Evolutionary conservation across 2,329 filamentous ascomycete genomes (phyloP), one percentile per base, ranked within the genome.

Genomic region (Ascochyta lentis): DNA sequence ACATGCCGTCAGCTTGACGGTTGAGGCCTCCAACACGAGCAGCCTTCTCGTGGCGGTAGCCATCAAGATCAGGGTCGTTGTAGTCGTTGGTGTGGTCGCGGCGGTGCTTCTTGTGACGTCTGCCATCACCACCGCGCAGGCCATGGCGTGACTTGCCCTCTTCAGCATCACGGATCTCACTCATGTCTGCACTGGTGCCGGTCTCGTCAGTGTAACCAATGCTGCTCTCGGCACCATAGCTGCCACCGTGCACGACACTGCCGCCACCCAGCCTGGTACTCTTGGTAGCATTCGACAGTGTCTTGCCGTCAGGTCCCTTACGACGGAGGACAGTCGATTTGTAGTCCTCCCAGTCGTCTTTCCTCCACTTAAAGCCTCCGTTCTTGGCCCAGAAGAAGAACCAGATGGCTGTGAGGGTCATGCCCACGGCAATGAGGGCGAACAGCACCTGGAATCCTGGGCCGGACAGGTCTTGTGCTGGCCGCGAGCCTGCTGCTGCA

Each of bases 381-480:
- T 98, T 96, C 78, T 90, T 94, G 54, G 94, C 94, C 90, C 91
- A 96, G 66, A 77, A 96, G 84, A 99, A 98, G 84, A 99, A 97
- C 93, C 95, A 99, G 71, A 98, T 92, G 23, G 83, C 85, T 0
- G 82, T 84, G 3, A 90, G 56, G 23, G 95, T 89, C 71, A 98
- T 89, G 29, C 79, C 86, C 0, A 87, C 87, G 31, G 91, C 92
- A 48, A 98, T 86, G 16, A 97, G 75, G 10, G 90, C 94, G 72
- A 98, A 96, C 1, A 98, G 80, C 0, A 89, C 88, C 71, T 98
- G 90, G 67, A 96, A 86, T 55, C 87, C 90, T 9, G 74, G 64
- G 59, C 81, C 81, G 66, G 80, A 78, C 69, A 81, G 75, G 39
- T 69, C 64, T 8, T 60, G 54, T 0, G 80, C 68, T 6, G 75